These are phyloP conservation scores for Ceratobasidium sp. DNA, from an alignment of 1,284 basidiomycete genomes.

Conservation along the genomic window DNA sequence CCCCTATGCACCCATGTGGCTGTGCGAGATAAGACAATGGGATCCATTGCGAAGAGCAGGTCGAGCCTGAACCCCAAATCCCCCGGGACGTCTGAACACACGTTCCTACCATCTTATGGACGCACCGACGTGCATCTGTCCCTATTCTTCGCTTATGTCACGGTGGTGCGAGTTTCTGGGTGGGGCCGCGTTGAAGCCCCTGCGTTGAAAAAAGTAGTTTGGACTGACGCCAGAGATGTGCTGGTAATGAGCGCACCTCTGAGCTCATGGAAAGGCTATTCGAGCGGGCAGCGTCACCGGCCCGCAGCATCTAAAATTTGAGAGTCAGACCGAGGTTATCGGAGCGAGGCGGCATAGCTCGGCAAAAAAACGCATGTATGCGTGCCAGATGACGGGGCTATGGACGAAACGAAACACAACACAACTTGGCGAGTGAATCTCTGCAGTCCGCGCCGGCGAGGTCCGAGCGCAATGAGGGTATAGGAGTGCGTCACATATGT, in stretches of 20 bases:
- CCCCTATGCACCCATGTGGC: constrained; percentile 12
- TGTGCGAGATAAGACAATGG: constrained; percentile 6
- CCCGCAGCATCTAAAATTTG: constrained; percentile 6
- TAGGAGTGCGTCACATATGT: constrained; percentile 7
- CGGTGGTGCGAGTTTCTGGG: not conserved
- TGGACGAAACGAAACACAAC: not conserved
- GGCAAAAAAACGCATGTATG: not conserved
- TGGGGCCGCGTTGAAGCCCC: not conserved
- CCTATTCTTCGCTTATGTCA: constrained; percentile 2
- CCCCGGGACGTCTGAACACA: not conserved
- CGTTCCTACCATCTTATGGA: not conserved
- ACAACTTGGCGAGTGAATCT: not conserved
- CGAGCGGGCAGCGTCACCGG: not conserved
- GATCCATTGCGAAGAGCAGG: no score
- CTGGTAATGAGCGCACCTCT: not conserved
- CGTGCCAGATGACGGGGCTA: constrained; percentile 4
- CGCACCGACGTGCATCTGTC: not conserved
- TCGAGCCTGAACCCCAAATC: constrained; percentile 12
- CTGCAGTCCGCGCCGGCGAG: constrained; percentile 6
- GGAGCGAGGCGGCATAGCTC: constrained; percentile 1
- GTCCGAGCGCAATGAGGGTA: constrained; percentile 32
- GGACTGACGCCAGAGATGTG: not conserved
- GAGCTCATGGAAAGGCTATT: constrained; percentile 1
- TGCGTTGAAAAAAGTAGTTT: constrained; percentile 1
- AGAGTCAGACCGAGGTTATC: not conserved